Evolutionary conservation across 306 rosid genomes (phyloP).

Genomic region (Lathyrus oleraceus): DNA sequence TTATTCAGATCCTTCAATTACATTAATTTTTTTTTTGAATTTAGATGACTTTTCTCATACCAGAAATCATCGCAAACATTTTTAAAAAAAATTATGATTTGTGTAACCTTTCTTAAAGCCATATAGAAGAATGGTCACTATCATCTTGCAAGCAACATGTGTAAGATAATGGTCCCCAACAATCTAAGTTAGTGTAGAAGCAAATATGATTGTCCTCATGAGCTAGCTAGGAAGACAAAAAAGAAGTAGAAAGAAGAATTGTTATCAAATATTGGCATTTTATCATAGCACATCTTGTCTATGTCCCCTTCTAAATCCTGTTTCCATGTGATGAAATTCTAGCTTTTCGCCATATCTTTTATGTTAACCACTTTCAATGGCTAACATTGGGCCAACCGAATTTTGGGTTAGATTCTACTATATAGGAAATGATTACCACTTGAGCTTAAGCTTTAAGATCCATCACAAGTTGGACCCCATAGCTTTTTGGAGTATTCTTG

Average conservation of each 20-base stretch:
- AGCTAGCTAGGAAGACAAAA: too few species aligned
- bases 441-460: too few species aligned
- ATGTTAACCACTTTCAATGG: slow-evolving; percentile 35
- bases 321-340: slow-evolving; percentile 53
- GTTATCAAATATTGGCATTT: slow-evolving; percentile 46
- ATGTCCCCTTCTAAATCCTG: slow-evolving; percentile 52
- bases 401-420: slow-evolving; percentile 28
- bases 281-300: slow-evolving; percentile 57
- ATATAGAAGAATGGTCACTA: slow-evolving; percentile 20
- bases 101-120: too few species aligned
- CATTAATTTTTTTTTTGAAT: too few species aligned
- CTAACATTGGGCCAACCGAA: slow-evolving; percentile 44
- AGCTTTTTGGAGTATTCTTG: neutral
- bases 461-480: too few species aligned
- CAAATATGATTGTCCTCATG: neutral
- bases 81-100: too few species aligned
- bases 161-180: slow-evolving; percentile 40
- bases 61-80: too few species aligned
- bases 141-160: slow-evolving; percentile 44
- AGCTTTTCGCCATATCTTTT: slow-evolving; percentile 32
- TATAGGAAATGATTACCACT: slow-evolving; percentile 1
- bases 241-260: neutral
- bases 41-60: too few species aligned
- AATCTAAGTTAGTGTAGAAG: slow-evolving; percentile 25
- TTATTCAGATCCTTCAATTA: too few species aligned